A percentile compares a stretch with the other conserved stretches of the same genome.
Conservation (phyloP, 805 yeast species). For the Torulaspora franciscae region DNA sequence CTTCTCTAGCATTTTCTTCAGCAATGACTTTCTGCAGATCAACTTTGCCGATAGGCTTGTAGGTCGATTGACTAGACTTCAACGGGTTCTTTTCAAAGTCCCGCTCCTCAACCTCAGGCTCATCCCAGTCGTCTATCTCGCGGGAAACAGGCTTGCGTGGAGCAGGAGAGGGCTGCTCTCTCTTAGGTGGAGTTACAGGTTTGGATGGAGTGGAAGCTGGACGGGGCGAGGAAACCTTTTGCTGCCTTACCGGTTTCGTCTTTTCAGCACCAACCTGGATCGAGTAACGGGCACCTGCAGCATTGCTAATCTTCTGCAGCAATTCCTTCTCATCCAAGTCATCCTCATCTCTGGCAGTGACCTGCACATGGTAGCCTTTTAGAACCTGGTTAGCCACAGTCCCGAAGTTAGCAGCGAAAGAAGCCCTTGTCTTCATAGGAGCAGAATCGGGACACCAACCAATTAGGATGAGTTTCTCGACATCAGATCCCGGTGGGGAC, state of each 20-base stretch:
- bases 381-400: constrained; percentile 60
- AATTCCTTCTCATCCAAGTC: constrained; percentile 80
- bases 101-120: constrained; percentile 45
- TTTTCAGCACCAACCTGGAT: constrained; percentile 42
- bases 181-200: constrained; percentile 22
- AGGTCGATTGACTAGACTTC: constrained; percentile 43
- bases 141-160: constrained; percentile 17
- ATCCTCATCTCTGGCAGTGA: constrained; percentile 91
- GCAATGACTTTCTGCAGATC: constrained; percentile 44
- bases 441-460: constrained; percentile 99
- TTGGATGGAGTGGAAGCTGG: constrained; percentile 18
- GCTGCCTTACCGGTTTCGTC: constrained; percentile 17
- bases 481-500: constrained; percentile 86
- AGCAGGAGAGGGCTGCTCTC: constrained; percentile 9
- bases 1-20: constrained; percentile 41
- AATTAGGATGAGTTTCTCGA: constrained; percentile 72
- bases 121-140: constrained; percentile 43
- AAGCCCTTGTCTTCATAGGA: constrained; percentile 68
- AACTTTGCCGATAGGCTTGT: constrained; percentile 60
- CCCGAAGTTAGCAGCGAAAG: constrained; percentile 73
- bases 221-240: constrained; percentile 16
- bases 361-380: constrained; percentile 88
- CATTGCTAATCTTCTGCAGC: constrained; percentile 70
- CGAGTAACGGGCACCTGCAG: constrained; percentile 94
- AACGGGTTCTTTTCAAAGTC: constrained; percentile 46